Evolutionary conservation across 2,329 filamentous ascomycete genomes (phyloP), one percentile per base, ranked within the genome.

Genomic region (Neurospora crassa): DNA sequence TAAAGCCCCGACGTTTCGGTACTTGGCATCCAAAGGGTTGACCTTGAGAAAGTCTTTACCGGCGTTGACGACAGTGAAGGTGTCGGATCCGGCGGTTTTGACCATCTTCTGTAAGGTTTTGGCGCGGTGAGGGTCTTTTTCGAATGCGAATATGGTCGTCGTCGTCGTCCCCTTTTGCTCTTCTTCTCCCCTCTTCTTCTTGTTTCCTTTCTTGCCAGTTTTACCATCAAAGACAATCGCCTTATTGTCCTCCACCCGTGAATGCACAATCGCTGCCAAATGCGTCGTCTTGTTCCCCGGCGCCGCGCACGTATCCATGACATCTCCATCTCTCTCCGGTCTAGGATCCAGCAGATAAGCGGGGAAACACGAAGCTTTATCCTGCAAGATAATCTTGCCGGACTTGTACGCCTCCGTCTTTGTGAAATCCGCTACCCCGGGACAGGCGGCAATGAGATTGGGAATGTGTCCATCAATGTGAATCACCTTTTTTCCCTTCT

Each of bases 261-360:
- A 18, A 10, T 3, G 8, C 68, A 96, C 78, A 5, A 97, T 88
- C 1, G 93, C 91, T 0, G 94, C 94, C 67, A 97, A 82, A 79
- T 98, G 96, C 8, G 95, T 98, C 1, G 96, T 98, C 82, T 99
- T 99, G 80, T 99, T 99, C 6, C 96, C 96, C 1, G 96, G 96
- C 0, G 96, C 96, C 0, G 96, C 93, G 79, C 95, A 98, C 0
- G 92, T 92, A 80, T 99, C 96, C n/a, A 98, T 88, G 10, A 96
- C 84, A 77, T 96, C 89, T 34, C 93, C 93, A 74, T 91, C 88
- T 71, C 87, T 83, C 12, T 91, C 87, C 10, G 88, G 82, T 0
- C 82, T 82, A 0, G 91, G 89, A 69, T 97, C 86, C 0, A 99
- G 84, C 2, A 99, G 84, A 78, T 96, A 96, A 0, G 95, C 96